Evolutionary conservation across 2,329 filamentous ascomycete genomes (phyloP).

Genomic region (Pochonia chlamydosporia): DNA sequence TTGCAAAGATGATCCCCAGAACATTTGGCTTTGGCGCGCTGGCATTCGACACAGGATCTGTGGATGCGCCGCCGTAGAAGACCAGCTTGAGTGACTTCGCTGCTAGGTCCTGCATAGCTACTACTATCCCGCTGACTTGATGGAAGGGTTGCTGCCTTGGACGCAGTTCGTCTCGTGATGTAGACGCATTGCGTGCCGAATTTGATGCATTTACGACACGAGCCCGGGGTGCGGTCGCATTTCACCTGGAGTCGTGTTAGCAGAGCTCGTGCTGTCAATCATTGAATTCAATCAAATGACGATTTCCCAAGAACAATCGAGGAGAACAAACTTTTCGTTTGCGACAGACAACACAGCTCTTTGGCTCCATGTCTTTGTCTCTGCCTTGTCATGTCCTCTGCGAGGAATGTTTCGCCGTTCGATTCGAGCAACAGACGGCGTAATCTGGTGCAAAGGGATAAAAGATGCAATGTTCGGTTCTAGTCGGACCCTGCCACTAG

Average conservation of each 20-base stretch:
- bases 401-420: too few relatives aligned
- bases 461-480: too few relatives aligned
- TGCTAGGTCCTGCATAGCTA: neutral
- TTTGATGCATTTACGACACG: conserved; percentile 5
- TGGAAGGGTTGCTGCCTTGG: neutral
- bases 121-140: neutral
- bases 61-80: conserved; percentile 1
- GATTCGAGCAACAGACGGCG: too few relatives aligned
- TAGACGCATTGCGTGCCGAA: conserved; percentile 4
- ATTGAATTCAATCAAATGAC: too few relatives aligned
- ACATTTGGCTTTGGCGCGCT: conserved; percentile 3
- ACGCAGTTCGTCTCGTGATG: neutral
- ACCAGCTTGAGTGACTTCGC: conserved; percentile 1
- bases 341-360: conserved; percentile 1
- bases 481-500: too few relatives aligned
- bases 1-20: neutral
- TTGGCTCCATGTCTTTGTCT: neutral
- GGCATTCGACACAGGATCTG: conserved; percentile 1
- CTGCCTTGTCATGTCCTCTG: neutral
- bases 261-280: too few relatives aligned
- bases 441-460: too few relatives aligned
- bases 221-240: conserved; percentile 1
- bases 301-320: neutral
- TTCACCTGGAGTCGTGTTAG: neutral
- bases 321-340: neutral